Evolutionary conservation across 305 asterid species (phyloP), one percentile per base, ranked within the genome.

Genomic region (Fraxinus baroniana): DNA sequence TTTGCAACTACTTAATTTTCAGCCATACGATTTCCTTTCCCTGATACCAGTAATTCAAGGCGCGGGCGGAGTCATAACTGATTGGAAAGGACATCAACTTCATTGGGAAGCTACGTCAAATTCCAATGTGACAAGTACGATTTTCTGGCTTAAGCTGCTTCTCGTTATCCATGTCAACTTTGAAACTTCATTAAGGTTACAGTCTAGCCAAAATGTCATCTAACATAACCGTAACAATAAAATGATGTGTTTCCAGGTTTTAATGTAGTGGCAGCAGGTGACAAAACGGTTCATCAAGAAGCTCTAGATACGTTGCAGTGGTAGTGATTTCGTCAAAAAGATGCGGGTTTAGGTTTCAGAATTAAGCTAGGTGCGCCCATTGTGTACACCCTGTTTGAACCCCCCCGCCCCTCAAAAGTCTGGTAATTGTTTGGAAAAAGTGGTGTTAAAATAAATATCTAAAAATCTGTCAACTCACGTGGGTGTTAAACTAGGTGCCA

Each of bases 21-120:
- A 94, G 99, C 98, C 99, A 6, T 96, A 96, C 87, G 99, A 96
- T 87, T 89, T 96, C 88, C 94, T 96, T 22, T 88, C 99, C 79
- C 91, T 93, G 87, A 84, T 92, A 85, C 99, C 98, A 39, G 98
- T 94, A 87, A 92, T 94, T 79, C 93, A 96, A 87, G 99, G 99
- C 13, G 97, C 97, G 3, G 99, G 98, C 83, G 98, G 98, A 80
- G 87, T 85, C 60, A 88, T 93, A 85, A 94, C 98, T 26, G 98
- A 96, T 86, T 96, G 98, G 99, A 82, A 80, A 55, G 98, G 99
- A n/a, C 60, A 82, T 18, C 84, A 83, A 76, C 95, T 96, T 85
- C 75, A 52, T 52, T 96, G 99, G 99, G 92, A 92, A 86, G 95
- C 97, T 80, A 93, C 98, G 44, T 86, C 97, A 26, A 89, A 81